phyloP scores from a whole-genome alignment of 108 stramenopile species.

The Stephanodiscus triporus region DNA sequence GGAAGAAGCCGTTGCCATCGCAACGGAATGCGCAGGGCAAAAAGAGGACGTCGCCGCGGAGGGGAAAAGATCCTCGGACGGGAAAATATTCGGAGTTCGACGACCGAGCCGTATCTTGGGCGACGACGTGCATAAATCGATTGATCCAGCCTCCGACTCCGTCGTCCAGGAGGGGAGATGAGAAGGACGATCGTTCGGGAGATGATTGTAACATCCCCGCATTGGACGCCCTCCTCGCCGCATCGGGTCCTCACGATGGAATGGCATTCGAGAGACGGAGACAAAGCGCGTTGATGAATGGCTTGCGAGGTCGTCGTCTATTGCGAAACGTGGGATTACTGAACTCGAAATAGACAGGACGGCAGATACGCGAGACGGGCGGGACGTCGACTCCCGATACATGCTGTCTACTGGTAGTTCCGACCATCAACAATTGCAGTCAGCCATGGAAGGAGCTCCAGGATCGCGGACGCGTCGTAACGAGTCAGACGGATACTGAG shows the following conservation, averaged over 20 bases:
- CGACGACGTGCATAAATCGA: constrained; percentile 24
- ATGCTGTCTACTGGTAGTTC: no score
- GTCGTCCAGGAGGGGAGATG: background rate
- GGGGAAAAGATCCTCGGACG: background rate
- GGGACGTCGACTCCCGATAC: no score
- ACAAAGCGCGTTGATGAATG: constrained; percentile 19
- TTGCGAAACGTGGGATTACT: background rate
- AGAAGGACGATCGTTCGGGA: background rate
- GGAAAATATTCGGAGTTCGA: constrained; percentile 4
- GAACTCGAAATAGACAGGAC: background rate
- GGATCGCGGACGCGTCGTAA: constrained; percentile 81
- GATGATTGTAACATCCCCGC: constrained; percentile 26
- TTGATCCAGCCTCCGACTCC: constrained; percentile 3
- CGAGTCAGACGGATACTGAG: constrained; percentile 39
- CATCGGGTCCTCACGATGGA: constrained; percentile 33
- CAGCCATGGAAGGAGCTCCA: constrained; percentile 87
- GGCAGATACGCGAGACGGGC: no score
- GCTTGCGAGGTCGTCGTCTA: constrained; percentile 12
- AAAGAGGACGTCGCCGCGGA: background rate
- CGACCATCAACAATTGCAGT: constrained; percentile 95
- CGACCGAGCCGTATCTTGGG: constrained; percentile 31
- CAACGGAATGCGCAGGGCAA: background rate
- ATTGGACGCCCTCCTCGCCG: constrained; percentile 34
- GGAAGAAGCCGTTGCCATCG: background rate
- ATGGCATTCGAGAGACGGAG: constrained; percentile 23